Conservation (phyloP, 257 asterid species). For the Scutellaria baicalensis region DNA sequence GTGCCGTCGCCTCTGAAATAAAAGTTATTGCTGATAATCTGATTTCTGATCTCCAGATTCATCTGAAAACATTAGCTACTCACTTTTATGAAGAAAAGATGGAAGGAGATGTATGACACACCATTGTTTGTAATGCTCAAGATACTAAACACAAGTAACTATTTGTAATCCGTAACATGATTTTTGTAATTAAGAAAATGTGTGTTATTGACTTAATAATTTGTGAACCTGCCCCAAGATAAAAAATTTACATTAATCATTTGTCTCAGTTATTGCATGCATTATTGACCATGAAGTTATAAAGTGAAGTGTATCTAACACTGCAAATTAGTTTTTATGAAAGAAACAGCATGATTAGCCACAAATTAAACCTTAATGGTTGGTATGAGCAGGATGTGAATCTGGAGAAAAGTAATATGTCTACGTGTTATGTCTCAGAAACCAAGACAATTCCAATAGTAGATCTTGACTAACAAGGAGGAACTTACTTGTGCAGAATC, state of each 20-base stretch:
- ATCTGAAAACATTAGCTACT: constrained; percentile 40
- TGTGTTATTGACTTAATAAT: not conserved
- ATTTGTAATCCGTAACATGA: not conserved
- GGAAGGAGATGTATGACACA: not conserved
- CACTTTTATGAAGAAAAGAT: constrained; percentile 8
- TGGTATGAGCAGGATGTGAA: constrained; percentile 1
- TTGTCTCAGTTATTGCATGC: not conserved
- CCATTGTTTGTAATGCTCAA: not conserved
- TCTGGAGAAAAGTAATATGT: not conserved
- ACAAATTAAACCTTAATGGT: not conserved
- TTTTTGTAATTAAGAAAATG: not conserved
- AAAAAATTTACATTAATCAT: not conserved
- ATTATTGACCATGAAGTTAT: not conserved
- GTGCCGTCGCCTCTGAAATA: constrained; percentile 77
- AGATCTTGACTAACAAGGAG: not conserved
- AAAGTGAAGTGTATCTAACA: not conserved
- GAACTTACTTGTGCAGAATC: constrained; percentile 69
- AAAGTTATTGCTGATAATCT: constrained; percentile 63
- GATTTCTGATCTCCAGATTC: constrained; percentile 63
- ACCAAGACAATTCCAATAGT: not conserved
- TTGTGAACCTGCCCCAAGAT: not conserved
- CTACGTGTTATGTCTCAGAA: not conserved
- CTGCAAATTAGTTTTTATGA: not conserved
- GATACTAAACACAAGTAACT: not conserved
- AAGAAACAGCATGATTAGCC: not conserved